A percentile compares a stretch with the other conserved stretches of the same genome.
Conservation (phyloP, 768 basidiomycete species). For the Roridomyces roridus region DNA sequence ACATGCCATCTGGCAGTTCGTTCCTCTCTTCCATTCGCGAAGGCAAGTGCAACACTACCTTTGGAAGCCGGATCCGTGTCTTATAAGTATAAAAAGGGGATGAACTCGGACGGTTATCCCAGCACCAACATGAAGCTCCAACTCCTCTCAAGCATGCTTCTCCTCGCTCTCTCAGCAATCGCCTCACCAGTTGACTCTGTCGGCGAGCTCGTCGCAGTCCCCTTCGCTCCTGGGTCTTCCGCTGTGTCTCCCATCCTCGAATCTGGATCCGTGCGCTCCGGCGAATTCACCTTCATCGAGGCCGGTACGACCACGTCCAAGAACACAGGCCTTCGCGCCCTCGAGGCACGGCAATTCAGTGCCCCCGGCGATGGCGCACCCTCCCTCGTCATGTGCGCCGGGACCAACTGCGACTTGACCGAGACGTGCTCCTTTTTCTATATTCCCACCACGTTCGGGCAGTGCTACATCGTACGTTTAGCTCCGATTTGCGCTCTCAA, state of each 20-base stretch:
- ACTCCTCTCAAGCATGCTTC: not conserved
- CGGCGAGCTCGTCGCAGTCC: conserved; percentile 1
- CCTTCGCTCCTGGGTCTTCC: conserved; percentile 4
- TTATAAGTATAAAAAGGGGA: too few species aligned
- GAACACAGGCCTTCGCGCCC: not conserved
- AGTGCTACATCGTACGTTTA: not conserved
- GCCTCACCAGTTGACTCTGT: not conserved
- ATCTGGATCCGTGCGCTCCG: not conserved
- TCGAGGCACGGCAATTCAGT: conserved; percentile 1
- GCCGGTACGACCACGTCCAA: conserved; percentile 2
- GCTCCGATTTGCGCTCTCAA: not conserved
- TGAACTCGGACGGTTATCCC: too few species aligned
- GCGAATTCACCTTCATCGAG: not conserved
- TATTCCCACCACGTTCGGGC: not conserved
- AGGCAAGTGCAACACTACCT: too few species aligned
- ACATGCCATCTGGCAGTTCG: too few species aligned
- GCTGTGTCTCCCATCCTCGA: not conserved
- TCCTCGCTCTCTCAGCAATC: conserved; percentile 3
- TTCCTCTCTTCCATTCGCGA: too few species aligned
- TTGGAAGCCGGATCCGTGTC: too few species aligned
- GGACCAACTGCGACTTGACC: conserved; percentile 1
- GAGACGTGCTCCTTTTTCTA: not conserved
- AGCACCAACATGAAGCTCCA: not conserved
- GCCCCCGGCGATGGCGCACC: conserved; percentile 1
- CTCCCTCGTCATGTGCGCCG: not conserved